Evolutionary conservation across 2,329 filamentous ascomycete genomes (phyloP).

Genomic region (Clonostachys chloroleuca): DNA sequence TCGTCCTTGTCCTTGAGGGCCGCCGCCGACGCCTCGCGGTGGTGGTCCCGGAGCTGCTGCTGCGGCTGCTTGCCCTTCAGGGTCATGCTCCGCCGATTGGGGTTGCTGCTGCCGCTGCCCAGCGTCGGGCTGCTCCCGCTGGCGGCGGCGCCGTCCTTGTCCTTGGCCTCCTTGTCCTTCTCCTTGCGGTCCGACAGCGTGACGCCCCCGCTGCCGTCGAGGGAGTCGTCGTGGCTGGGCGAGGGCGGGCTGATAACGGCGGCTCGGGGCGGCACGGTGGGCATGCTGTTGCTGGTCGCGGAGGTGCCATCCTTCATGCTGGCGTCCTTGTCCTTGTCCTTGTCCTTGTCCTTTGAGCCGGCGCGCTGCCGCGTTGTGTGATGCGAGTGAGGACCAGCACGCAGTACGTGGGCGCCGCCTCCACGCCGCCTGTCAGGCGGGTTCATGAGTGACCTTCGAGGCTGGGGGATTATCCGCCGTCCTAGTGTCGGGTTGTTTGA

Average conservation of each 20-base stretch:
- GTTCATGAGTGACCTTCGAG: slow-evolving; percentile 22
- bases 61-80: neutral
- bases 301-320: slow-evolving; percentile 15
- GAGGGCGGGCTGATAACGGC: slow-evolving; percentile 11
- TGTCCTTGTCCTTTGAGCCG: neutral
- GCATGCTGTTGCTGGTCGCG: slow-evolving; percentile 15
- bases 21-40: neutral
- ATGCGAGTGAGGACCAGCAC: slow-evolving; percentile 9
- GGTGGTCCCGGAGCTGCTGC: neutral
- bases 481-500: too few species aligned
- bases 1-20: slow-evolving; percentile 25
- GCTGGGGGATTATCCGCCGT: neutral
- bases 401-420: slow-evolving; percentile 14
- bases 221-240: slow-evolving; percentile 14
- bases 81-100: slow-evolving; percentile 1
- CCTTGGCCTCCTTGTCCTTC: slow-evolving; percentile 17
- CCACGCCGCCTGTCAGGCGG: slow-evolving; percentile 39
- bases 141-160: slow-evolving; percentile 3
- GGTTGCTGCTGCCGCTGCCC: slow-evolving; percentile 6
- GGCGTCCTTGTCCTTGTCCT: slow-evolving; percentile 1
- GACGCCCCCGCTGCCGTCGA: slow-evolving; percentile 7
- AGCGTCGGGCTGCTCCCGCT: slow-evolving; percentile 1
- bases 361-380: slow-evolving; percentile 5
- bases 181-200: slow-evolving; percentile 7
- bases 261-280: slow-evolving; percentile 20